These are phyloP conservation scores for Chrysanthemum makinoi DNA, from an alignment of 129 eudicot species.

Conservation along the genomic window DNA sequence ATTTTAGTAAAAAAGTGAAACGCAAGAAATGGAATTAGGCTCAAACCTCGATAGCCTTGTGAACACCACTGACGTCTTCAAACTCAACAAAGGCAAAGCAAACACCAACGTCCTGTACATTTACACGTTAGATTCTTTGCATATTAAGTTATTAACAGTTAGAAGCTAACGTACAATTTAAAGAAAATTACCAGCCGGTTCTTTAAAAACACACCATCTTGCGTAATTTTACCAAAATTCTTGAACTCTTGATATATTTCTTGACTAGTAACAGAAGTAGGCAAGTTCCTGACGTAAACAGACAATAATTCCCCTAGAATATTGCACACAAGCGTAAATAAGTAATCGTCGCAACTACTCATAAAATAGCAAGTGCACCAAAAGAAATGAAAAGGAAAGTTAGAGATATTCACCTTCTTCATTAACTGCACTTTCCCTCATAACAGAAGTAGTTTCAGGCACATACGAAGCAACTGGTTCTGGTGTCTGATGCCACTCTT, in stretches of 20 bases:
- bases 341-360: neutral
- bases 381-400: neutral
- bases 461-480: slow-evolving; percentile 54
- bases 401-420: slow-evolving; percentile 48
- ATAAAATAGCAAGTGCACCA: neutral
- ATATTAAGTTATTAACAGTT: neutral
- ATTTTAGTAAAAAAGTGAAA: neutral
- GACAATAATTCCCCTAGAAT: slow-evolving; percentile 65
- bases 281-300: slow-evolving; percentile 87
- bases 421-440: slow-evolving; percentile 42
- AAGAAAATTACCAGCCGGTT: slow-evolving; percentile 55
- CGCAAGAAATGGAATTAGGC: neutral
- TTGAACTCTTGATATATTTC: slow-evolving; percentile 71
- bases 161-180: neutral
- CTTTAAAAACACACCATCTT: slow-evolving; percentile 75
- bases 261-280: slow-evolving; percentile 50
- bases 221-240: slow-evolving; percentile 69
- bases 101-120: slow-evolving; percentile 74
- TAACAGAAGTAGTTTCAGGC: slow-evolving; percentile 29
- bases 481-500: slow-evolving; percentile 48
- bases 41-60: slow-evolving; percentile 71
- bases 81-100: slow-evolving; percentile 96
- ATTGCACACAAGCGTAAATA: neutral
- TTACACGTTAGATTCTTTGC: slow-evolving; percentile 9
- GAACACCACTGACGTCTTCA: slow-evolving; percentile 78